Evolutionary conservation across 768 basidiomycete genomes (phyloP), one percentile per base, ranked within the genome.

Genomic region (Rossbeevera mucosa): DNA sequence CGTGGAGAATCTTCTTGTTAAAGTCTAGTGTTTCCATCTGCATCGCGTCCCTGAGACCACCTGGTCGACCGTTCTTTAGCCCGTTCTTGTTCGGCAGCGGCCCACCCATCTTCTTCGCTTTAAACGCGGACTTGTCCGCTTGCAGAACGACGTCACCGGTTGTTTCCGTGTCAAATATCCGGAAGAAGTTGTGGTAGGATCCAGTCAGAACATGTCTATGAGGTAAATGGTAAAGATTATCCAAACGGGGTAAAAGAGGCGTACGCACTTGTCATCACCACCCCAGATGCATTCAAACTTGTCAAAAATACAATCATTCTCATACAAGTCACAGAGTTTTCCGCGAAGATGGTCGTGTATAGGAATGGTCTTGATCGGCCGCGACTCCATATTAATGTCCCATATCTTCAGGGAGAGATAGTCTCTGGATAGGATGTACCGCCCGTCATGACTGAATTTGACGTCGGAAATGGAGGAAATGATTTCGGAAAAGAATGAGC

Each of bases 151-250:
- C 85, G 64, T 98, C 96, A 55, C 85, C 88, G 56, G 84, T 66
- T 28, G 85, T 83, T 54, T 95, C 91, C 48, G 85, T 82, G 70
- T 98, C 95, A 73, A 93, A 99, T 83, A 99, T 96, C 70, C 94
- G 93, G 88, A 99, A 94, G 76, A 95, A 98, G 75, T 99, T 99
- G 76, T 98, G 95, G 76, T 99, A 99, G 47, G 96, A 98, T 41
- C 96, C 96, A n/a, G 96, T 97, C 58, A 99, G 77, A 54, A 98
- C 93, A 70, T 94, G 86, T 64, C 96, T 99, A 63, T 8, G 36
- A 51, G 25, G 47, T 26, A 40, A 29, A 56, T 9, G 55, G 52
- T 30, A 36, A 38, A 13, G 25, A 38, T 44, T 12, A 46, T 51
- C 68, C 45, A 24, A 47, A 48, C 44, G 21, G 47, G 29, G 46